Conservation (phyloP, 2,329 filamentous ascomycete species). For the Aspergillus amoenus region DNA sequence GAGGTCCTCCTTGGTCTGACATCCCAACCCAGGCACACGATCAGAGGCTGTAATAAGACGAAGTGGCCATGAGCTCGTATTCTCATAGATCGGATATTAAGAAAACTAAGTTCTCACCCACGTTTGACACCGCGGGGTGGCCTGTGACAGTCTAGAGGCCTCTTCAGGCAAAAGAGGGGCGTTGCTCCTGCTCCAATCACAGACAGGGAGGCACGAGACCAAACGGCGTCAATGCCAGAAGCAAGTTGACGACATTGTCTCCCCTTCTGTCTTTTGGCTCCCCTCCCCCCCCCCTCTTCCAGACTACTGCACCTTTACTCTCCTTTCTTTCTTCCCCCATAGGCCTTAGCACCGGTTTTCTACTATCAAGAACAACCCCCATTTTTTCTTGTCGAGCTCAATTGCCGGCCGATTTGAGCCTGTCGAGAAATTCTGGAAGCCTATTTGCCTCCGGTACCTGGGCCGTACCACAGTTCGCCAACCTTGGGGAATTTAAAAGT, state of each 20-base stretch:
- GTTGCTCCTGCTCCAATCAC: constrained; percentile 15
- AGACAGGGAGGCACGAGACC: constrained; percentile 18
- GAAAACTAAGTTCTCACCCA: constrained; percentile 8
- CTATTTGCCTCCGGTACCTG: not conserved
- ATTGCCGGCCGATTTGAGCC: constrained; percentile 14
- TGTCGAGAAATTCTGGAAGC: not conserved
- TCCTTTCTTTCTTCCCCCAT: constrained; percentile 19
- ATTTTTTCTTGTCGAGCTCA: constrained; percentile 12
- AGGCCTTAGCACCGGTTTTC: constrained; percentile 12
- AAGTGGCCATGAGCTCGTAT: not conserved
- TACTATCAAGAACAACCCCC: not conserved
- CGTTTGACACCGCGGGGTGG: not conserved
- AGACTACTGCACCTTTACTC: not conserved
- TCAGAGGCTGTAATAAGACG: not conserved
- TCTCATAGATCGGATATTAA: not conserved
- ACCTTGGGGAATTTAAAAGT: constrained; percentile 2
- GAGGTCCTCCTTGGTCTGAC: not conserved
- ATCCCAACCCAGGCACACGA: not conserved
- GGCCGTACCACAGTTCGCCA: not conserved
- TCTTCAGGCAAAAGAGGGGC: constrained; percentile 11
- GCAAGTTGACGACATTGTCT: constrained; percentile 9
- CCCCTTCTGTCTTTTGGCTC: constrained; percentile 1
- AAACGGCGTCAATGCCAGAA: constrained; percentile 6
- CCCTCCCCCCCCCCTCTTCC: not conserved
- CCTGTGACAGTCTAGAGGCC: not conserved